phyloP scores from a whole-genome alignment of 495 filamentous ascomycete species.

The Oidiodendron maius region DNA sequence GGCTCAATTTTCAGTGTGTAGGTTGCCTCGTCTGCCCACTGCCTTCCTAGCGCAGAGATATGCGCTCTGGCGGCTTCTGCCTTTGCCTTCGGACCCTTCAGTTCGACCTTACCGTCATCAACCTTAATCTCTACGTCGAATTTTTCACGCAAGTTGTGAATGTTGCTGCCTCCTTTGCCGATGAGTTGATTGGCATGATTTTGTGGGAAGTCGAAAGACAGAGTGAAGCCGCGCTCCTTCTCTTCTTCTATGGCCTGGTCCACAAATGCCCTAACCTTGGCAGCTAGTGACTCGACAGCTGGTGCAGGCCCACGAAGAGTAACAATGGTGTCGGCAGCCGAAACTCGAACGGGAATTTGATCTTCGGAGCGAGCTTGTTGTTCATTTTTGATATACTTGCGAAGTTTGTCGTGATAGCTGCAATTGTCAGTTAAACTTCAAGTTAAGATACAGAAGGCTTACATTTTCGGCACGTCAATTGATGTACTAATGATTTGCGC shows the following conservation, averaged over 20 bases:
- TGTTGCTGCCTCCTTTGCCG: conserved; percentile 85
- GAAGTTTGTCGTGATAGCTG: conserved; percentile 63
- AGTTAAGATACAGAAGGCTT: conserved; percentile 17
- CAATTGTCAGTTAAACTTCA: conserved; percentile 18
- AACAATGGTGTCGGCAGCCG: conserved; percentile 48
- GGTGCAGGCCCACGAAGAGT: conserved; percentile 70
- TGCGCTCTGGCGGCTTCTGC: conserved; percentile 75
- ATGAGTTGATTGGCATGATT: conserved; percentile 93
- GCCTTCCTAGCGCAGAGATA: conserved; percentile 68
- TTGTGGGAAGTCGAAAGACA: conserved; percentile 86
- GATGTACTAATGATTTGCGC: conserved; percentile 57
- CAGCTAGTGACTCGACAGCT: conserved; percentile 60
- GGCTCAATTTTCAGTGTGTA: conserved; percentile 82
- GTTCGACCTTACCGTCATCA: conserved; percentile 59
- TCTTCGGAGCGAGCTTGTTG: conserved; percentile 59
- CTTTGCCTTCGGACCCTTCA: conserved; percentile 56
- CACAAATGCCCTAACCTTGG: conserved; percentile 69
- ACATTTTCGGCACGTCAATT: conserved; percentile 67
- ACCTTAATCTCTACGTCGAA: conserved; percentile 97
- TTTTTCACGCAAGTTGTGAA: conserved; percentile 90
- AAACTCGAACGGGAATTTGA: conserved; percentile 68
- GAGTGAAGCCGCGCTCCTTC: conserved; percentile 77
- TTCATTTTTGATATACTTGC: conserved; percentile 69
- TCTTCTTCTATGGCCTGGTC: conserved; percentile 81
- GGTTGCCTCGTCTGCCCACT: conserved; percentile 81